Evolutionary conservation across 2,329 filamentous ascomycete genomes (phyloP).

Genomic region (Lanzia echinophila): DNA sequence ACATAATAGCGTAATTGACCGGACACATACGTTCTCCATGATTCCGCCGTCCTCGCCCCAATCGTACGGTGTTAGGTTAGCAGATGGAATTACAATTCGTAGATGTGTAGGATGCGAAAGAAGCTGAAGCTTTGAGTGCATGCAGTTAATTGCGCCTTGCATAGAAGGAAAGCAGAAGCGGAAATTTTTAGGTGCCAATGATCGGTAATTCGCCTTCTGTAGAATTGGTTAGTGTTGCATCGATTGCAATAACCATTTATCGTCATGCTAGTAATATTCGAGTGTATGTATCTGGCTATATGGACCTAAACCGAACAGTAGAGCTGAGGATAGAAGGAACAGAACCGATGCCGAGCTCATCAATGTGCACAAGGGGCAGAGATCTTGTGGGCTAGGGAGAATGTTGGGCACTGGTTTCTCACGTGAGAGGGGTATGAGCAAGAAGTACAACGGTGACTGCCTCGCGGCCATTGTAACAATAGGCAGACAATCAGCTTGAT

Average conservation of each 20-base stretch:
- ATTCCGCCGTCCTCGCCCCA: constrained; percentile 60
- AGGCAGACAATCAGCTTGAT: too few relatives aligned
- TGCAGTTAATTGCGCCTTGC: constrained; percentile 61
- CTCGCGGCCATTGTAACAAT: too few relatives aligned
- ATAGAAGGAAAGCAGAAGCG: constrained; percentile 74
- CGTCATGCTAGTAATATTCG: background rate
- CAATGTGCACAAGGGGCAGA: too few relatives aligned
- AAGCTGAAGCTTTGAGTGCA: constrained; percentile 94
- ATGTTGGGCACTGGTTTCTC: too few relatives aligned
- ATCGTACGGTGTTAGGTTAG: constrained; percentile 78
- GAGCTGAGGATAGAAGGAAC: too few relatives aligned
- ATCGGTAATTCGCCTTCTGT: constrained; percentile 44
- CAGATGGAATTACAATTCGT: constrained; percentile 77
- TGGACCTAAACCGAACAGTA: too few relatives aligned
- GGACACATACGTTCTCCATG: constrained; percentile 69
- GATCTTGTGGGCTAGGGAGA: too few relatives aligned
- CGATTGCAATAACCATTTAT: background rate
- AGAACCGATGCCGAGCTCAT: too few relatives aligned
- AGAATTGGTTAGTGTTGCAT: background rate
- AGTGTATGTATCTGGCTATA: too few relatives aligned
- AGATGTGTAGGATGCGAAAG: constrained; percentile 71
- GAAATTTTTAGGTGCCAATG: constrained; percentile 48
- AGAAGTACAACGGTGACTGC: too few relatives aligned
- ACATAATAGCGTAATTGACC: background rate
- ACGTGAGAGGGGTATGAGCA: too few relatives aligned